phyloP scores from a whole-genome alignment of 352 stramenopile genomes.

The Globisporangium irregulare region DNA sequence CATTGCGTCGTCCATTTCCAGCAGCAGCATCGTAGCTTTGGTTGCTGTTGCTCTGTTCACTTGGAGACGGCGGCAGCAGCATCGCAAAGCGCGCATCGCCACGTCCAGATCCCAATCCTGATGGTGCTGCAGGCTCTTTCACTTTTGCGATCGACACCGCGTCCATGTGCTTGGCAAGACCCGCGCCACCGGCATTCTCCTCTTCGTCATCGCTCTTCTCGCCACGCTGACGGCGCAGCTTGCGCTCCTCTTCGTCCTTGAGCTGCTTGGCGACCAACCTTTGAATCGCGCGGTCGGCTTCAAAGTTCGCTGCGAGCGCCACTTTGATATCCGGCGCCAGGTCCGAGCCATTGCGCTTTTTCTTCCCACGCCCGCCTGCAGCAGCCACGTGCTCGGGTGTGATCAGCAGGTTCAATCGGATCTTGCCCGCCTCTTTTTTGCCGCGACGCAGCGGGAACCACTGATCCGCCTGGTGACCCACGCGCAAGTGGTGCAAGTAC shows the following conservation, averaged over 20 bases:
- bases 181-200: neutral
- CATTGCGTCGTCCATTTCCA: neutral
- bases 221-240: slow-evolving; percentile 9
- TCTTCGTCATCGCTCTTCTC: slow-evolving; percentile 14
- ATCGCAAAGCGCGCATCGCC: slow-evolving; percentile 9
- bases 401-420: slow-evolving; percentile 60
- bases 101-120: neutral
- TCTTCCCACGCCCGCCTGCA: slow-evolving; percentile 21
- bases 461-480: slow-evolving; percentile 44
- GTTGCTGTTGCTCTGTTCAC: neutral
- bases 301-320: slow-evolving; percentile 47
- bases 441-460: slow-evolving; percentile 59
- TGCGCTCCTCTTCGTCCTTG: slow-evolving; percentile 30
- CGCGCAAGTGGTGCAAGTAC: slow-evolving; percentile 42
- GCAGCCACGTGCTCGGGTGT: slow-evolving; percentile 42
- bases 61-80: slow-evolving; percentile 4
- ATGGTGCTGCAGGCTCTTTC: neutral
- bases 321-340: slow-evolving; percentile 39
- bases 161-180: neutral
- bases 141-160: slow-evolving; percentile 3
- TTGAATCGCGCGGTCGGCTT: slow-evolving; percentile 63
- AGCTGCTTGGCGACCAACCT: slow-evolving; percentile 44
- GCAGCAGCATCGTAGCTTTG: neutral
- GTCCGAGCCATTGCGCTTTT: slow-evolving; percentile 25
- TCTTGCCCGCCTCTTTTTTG: slow-evolving; percentile 32